These are phyloP conservation scores for Fusarium sp. DNA, from an alignment of 2,329 filamentous ascomycete genomes.

Conservation along the genomic window DNA sequence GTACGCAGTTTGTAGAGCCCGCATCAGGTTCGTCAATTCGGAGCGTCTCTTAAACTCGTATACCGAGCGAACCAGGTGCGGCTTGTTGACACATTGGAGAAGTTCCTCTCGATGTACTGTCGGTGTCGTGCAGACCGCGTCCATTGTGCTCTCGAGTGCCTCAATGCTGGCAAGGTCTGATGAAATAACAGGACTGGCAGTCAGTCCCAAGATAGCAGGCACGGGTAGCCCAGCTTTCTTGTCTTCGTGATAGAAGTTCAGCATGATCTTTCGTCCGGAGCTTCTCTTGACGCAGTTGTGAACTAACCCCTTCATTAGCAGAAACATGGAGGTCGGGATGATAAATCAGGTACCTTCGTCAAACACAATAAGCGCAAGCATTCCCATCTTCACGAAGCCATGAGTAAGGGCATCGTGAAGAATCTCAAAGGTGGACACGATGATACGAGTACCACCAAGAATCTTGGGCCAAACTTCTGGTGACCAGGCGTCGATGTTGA, in stretches of 20 bases:
- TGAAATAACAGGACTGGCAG: conserved; percentile 80
- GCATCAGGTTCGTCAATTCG: conserved; percentile 54
- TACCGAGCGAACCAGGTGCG: conserved; percentile 59
- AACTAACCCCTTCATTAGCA: conserved; percentile 60
- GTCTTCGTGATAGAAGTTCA: conserved; percentile 72
- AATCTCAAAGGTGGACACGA: conserved; percentile 83
- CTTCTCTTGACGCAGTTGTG: conserved; percentile 78
- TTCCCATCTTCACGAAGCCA: conserved; percentile 75
- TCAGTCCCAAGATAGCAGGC: conserved; percentile 82
- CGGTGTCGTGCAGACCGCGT: conserved; percentile 77
- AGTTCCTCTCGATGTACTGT: conserved; percentile 77
- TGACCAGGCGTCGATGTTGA: conserved; percentile 81
- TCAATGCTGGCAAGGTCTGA: conserved; percentile 67
- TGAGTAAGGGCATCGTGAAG: conserved; percentile 80
- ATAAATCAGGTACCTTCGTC: conserved; percentile 75
- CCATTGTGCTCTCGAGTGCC: conserved; percentile 75
- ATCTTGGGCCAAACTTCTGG: conserved; percentile 75
- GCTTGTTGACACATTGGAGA: conserved; percentile 75
- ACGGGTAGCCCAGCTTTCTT: conserved; percentile 54
- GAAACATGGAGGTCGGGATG: not conserved
- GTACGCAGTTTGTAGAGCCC: conserved; percentile 57
- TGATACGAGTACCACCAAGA: conserved; percentile 73
- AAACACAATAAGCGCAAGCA: conserved; percentile 78
- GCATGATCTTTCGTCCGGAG: conserved; percentile 79
- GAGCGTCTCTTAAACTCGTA: conserved; percentile 44